Base-by-base conservation (phyloP, 2,329 filamentous ascomycete species). In the Stagonosporopsis rhizophila region DNA sequence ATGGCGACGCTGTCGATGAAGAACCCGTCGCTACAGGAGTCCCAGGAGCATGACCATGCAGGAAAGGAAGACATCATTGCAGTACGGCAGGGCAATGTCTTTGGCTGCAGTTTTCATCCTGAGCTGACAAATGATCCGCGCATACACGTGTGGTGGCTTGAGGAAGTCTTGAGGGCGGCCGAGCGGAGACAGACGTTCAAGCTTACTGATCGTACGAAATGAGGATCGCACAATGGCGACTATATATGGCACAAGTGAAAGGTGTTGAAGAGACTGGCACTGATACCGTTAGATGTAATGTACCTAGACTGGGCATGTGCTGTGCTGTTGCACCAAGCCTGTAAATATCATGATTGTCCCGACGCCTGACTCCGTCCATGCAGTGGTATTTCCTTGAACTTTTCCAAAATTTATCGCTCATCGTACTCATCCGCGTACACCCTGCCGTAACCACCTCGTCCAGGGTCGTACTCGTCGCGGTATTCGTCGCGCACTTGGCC, bases 401-500 rank as follows among this genome's bases (percentile, higher is more conserved):
- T 11, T 4, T 23, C 22, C 15, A 15, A 15, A 35, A 19, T 37
- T 56, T 59, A 62, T 52, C 58, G 60, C 45, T 73, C 68, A 45
- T 75, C 67, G 42, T 71, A 71, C 54, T 75, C 71, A 11, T 73
- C 70, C 17, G 67, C 69, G 42, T 68, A 65, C 38, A 91, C 91
- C 62, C 93, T 85, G 39, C 95, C 94, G 65, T 93, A 87, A 11
- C 95, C 95, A 66, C 95, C 95, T 67, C 95, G 85, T 15, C 95
- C 95, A 58, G 96, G 94, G 74, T 99, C 95, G 73, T 89, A 99
- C 79, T 99, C 95, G 76, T 97, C 92, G 41, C 95, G 87, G 78
- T 98, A 99, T 81, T 99, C 96, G 75, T 99, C 95, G 64, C 95
- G 87, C 60, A 99, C 95, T 79, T 99, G 95, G 4, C 95, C 95